These are phyloP conservation scores for Loxodes magnus DNA, from an alignment of 73 alveolate genomes.

Conservation along the genomic window DNA sequence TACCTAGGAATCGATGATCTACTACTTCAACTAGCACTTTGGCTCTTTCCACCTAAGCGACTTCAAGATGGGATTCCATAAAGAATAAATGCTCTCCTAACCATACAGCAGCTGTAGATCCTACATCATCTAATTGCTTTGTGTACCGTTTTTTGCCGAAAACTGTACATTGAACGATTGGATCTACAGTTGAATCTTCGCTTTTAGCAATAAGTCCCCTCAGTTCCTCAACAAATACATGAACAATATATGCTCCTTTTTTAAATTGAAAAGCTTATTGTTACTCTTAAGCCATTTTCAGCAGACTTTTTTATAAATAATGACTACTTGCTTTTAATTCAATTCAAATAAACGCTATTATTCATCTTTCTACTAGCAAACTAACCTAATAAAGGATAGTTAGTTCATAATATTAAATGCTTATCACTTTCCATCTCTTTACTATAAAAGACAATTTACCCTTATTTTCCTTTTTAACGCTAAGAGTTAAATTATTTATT, in stretches of 20 bases:
- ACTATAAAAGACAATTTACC: too few relatives aligned
- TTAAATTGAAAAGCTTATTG: too few relatives aligned
- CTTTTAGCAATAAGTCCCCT: slow-evolving; percentile 36
- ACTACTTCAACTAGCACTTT: slow-evolving; percentile 38
- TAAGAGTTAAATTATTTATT: too few relatives aligned
- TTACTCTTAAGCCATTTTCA: too few relatives aligned
- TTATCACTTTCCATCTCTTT: too few relatives aligned
- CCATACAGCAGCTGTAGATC: slow-evolving; percentile 28
- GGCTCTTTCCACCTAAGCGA: slow-evolving; percentile 27
- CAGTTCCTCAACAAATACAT: slow-evolving; percentile 45
- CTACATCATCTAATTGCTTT: slow-evolving; percentile 49
- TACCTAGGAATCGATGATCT: slow-evolving; percentile 50
- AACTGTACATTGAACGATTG: slow-evolving; percentile 42
- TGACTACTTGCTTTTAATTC: too few relatives aligned
- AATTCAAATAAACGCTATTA: too few relatives aligned
- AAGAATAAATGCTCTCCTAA: slow-evolving; percentile 78
- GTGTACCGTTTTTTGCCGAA: slow-evolving; percentile 47
- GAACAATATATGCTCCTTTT: slow-evolving; percentile 27
- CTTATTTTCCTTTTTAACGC: too few relatives aligned
- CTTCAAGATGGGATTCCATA: slow-evolving; percentile 19
- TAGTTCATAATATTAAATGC: too few relatives aligned
- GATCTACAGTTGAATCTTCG: slow-evolving; percentile 48
- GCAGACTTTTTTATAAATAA: too few relatives aligned
- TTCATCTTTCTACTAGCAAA: too few relatives aligned
- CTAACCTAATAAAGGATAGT: too few relatives aligned